Evolutionary conservation across 2,329 filamentous ascomycete genomes (phyloP).

Genomic region (Aspergillus glaucus): DNA sequence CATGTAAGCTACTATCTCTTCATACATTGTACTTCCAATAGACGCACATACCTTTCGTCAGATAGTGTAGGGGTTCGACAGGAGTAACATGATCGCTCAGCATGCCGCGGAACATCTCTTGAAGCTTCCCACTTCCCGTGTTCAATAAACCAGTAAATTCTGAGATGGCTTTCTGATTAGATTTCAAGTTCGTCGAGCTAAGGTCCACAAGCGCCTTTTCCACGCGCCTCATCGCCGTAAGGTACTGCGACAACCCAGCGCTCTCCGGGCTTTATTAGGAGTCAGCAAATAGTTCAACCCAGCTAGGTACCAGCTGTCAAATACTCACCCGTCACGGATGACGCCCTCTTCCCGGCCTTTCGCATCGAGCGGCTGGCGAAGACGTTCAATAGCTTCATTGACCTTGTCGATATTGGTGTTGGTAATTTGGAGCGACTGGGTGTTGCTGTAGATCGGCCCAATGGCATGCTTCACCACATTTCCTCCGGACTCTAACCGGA

Average conservation of each 20-base stretch:
- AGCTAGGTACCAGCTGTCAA: background rate
- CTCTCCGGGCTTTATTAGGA: slow-evolving; percentile 58
- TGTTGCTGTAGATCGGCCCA: slow-evolving; percentile 87
- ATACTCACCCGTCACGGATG: slow-evolving; percentile 65
- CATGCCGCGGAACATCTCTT: slow-evolving; percentile 73
- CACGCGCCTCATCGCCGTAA: slow-evolving; percentile 82
- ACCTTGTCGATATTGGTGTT: slow-evolving; percentile 84
- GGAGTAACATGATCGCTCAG: slow-evolving; percentile 71
- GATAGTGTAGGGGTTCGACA: slow-evolving; percentile 83
- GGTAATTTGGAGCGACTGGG: slow-evolving; percentile 78
- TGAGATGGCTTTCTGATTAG: slow-evolving; percentile 81
- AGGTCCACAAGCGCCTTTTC: slow-evolving; percentile 79
- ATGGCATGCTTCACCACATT: slow-evolving; percentile 88
- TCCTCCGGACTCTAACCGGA: slow-evolving; percentile 77
- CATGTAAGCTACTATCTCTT: slow-evolving; percentile 16
- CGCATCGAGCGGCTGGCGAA: slow-evolving; percentile 86
- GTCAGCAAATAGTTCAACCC: background rate
- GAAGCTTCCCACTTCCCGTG: slow-evolving; percentile 73
- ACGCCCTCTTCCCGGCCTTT: slow-evolving; percentile 88
- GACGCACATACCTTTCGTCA: slow-evolving; percentile 67
- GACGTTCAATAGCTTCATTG: slow-evolving; percentile 76
- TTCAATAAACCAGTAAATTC: slow-evolving; percentile 74
- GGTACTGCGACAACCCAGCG: slow-evolving; percentile 74
- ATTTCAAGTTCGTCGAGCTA: slow-evolving; percentile 80
- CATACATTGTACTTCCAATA: background rate